Percentiles rank a stretch among this genome's conserved stretches.
These are phyloP conservation scores for Hirsutella rhossiliensis DNA, from an alignment of 2,329 filamentous ascomycete species.

Conservation along the genomic window DNA sequence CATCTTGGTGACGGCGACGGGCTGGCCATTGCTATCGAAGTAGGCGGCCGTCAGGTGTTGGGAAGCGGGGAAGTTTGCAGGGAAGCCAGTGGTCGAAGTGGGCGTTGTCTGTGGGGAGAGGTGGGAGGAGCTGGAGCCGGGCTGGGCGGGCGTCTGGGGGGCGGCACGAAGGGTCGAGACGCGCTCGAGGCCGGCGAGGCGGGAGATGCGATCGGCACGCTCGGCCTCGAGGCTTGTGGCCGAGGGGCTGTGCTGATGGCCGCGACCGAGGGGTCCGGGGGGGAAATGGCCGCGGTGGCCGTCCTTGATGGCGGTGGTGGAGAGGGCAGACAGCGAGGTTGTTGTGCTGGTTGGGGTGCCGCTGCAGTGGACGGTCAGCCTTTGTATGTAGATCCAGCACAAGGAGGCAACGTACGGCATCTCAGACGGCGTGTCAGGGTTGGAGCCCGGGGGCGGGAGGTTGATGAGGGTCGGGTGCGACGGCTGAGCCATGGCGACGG, in stretches of 20 bases:
- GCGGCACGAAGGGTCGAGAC: slow-evolving; percentile 62
- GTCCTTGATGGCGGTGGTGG: slow-evolving; percentile 92
- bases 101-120: slow-evolving; percentile 37
- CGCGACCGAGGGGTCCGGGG: slow-evolving; percentile 35
- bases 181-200: slow-evolving; percentile 81
- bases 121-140: slow-evolving; percentile 17
- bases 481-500: slow-evolving; percentile 24
- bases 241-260: slow-evolving; percentile 45
- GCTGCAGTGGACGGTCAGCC: neutral
- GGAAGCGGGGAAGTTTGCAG: slow-evolving; percentile 22
- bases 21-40: slow-evolving; percentile 68
- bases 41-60: slow-evolving; percentile 51
- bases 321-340: slow-evolving; percentile 82
- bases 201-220: slow-evolving; percentile 88
- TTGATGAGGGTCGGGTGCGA: slow-evolving; percentile 62
- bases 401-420: slow-evolving; percentile 57
- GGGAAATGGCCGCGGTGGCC: slow-evolving; percentile 76
- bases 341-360: slow-evolving; percentile 89
- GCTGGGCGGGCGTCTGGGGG: slow-evolving; percentile 19
- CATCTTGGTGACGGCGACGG: slow-evolving; percentile 57
- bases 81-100: slow-evolving; percentile 33
- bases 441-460: slow-evolving; percentile 69
- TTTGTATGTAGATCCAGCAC: neutral
- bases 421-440: slow-evolving; percentile 77
- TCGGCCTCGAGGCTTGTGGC: slow-evolving; percentile 77